Percentiles rank a stretch among this genome's conserved stretches.
phyloP scores from a whole-genome alignment of 1,139 yeast species.

The Trichomonascaceae sp. region DNA sequence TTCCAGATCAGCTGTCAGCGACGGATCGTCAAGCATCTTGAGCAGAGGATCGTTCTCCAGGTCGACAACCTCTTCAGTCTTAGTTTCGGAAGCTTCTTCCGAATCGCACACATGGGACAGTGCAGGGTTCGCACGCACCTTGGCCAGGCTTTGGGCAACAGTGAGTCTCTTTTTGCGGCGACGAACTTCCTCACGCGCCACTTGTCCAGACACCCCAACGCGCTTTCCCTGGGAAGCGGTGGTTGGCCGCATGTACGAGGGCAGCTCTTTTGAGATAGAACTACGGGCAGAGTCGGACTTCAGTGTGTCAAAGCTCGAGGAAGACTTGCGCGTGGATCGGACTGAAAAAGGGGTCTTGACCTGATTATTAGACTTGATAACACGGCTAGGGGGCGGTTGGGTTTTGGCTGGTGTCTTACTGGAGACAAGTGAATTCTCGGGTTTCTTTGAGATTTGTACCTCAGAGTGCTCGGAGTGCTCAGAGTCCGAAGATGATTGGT shows the following conservation, averaged over 20 bases:
- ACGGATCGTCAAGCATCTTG: neutral
- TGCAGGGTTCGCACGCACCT: too few relatives aligned
- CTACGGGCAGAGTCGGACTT: too few relatives aligned
- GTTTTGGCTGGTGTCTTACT: too few relatives aligned
- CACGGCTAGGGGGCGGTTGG: too few relatives aligned
- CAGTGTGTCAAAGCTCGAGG: neutral
- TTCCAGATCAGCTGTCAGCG: neutral
- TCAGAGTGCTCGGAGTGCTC: neutral
- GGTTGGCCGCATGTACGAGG: slow-evolving; percentile 1
- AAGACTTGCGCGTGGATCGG: neutral
- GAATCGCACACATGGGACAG: too few relatives aligned
- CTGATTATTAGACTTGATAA: neutral
- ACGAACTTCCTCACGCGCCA: too few relatives aligned
- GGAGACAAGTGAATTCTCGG: neutral
- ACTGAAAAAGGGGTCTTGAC: neutral
- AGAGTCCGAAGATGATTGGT: neutral
- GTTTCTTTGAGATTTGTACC: too few relatives aligned
- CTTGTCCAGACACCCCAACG: neutral
- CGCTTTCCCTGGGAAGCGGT: slow-evolving; percentile 1
- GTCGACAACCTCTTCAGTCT: too few relatives aligned
- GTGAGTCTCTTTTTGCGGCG: too few relatives aligned
- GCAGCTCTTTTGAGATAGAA: neutral
- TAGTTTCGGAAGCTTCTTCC: too few relatives aligned
- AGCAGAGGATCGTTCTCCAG: too few relatives aligned
- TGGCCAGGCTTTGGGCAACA: too few relatives aligned